Percentiles rank a stretch among this genome's conserved stretches.
phyloP scores from a whole-genome alignment of 2,329 filamentous ascomycete genomes.

The Penicillium sp. region DNA sequence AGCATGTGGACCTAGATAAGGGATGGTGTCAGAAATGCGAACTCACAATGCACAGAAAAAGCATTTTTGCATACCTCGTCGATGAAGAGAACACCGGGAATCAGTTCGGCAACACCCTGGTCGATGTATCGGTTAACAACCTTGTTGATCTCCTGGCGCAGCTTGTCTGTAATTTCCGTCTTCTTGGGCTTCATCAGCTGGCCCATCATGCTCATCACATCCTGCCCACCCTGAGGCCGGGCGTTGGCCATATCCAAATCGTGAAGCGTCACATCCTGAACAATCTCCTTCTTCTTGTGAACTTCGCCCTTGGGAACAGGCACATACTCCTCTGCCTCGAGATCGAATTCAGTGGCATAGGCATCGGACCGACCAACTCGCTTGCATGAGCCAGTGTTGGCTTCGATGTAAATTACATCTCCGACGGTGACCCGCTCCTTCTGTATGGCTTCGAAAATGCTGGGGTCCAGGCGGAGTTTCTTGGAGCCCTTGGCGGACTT shows the following conservation, averaged over 20 bases:
- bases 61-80: constrained; percentile 67
- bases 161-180: constrained; percentile 98
- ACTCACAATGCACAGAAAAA: constrained; percentile 20
- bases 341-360: constrained; percentile 96
- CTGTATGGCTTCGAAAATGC: constrained; percentile 98
- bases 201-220: constrained; percentile 99
- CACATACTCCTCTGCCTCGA: constrained; percentile 98
- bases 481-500: constrained; percentile 97
- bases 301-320: constrained; percentile 98
- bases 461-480: constrained; percentile 93
- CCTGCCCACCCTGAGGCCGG: constrained; percentile 90
- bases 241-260: constrained; percentile 96
- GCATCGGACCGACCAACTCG: constrained; percentile 92
- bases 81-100: constrained; percentile 97
- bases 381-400: constrained; percentile 97
- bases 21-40: constrained; percentile 3
- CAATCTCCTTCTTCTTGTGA: constrained; percentile 99
- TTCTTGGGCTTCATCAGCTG: constrained; percentile 99
- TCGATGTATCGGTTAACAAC: constrained; percentile 99
- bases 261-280: constrained; percentile 96
- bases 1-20: constrained; percentile 86
- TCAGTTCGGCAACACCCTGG: constrained; percentile 92
- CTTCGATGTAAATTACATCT: constrained; percentile 98
- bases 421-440: constrained; percentile 95
- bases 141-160: constrained; percentile 95